Base-by-base conservation (phyloP, 768 basidiomycete species). In the Lepiota subincarnata region DNA sequence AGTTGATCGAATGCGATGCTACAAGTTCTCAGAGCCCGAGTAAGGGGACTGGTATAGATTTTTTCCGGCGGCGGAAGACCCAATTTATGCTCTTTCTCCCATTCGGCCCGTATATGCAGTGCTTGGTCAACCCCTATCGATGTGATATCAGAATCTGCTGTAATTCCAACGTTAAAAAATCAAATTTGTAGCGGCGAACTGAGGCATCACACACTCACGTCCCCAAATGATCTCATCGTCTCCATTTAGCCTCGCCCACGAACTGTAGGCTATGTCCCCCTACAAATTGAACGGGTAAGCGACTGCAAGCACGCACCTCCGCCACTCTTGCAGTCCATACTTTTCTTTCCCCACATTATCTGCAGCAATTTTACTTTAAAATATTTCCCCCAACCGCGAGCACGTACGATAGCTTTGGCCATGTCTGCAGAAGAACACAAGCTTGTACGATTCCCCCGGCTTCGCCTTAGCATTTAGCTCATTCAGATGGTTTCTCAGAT, bases 211-310 rank as follows among this genome's bases (percentile, higher is more conserved):
- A 31, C 14, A 78, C 86, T 59, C 60, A 86, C 86, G 88, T 22
- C 89, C 89, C 89, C 89, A 92, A 1, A 68, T 68, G 3, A 88
- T 66, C 48, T 86, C 77, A 11, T 71, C 84, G 57, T 92, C 85
- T 0, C 83, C 83, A 44, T 86, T 67, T 7, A 83, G 62, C 59
- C 76, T 83, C 2, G 84, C 75, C 81, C 81, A 89, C 58, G 84
- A 64, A 10, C 87, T 87, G 50, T n/a, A 31, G 22, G 36, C 40
- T 14, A 24, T 16, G 38, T 24, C 14, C 50, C n/a, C 36, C 26
- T 31, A 22, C 18, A 1, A 22, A 31, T 12, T 38, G 18, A 24
- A 31, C 6, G 7, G 20, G 41, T 12, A 49, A 26, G 43, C 44
- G 31, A 43, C 13, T 20, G 18, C 6, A 69, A 76, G 57, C 54